Evolutionary conservation across 1,139 yeast genomes (phyloP).

Genomic region (Petasospora rhodanensis): DNA sequence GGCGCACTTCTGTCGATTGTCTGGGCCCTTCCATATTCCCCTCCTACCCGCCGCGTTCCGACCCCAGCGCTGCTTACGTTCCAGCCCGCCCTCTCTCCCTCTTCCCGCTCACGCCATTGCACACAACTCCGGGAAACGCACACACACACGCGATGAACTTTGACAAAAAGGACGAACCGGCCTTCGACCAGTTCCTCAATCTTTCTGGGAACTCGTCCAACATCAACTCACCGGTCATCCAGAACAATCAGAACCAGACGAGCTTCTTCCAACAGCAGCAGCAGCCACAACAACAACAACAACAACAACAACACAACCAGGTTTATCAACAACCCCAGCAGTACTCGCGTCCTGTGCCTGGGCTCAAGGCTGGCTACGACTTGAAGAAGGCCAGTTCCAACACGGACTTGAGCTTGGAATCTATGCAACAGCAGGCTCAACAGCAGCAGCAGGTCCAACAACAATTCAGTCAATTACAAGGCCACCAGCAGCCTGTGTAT

Average conservation of each 20-base stretch:
- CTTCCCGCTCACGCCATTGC: too few species aligned
- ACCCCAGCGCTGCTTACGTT: too few species aligned
- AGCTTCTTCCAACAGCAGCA: conserved; percentile 1
- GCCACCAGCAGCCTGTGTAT: conserved; percentile 6
- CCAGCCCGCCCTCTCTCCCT: too few species aligned
- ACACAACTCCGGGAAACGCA: too few species aligned
- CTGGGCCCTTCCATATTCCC: too few species aligned
- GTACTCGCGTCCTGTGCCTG: conserved; percentile 16
- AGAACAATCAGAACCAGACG: background rate
- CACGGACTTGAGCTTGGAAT: conserved; percentile 8
- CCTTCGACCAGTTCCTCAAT: conserved; percentile 12
- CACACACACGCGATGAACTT: conserved; percentile 8
- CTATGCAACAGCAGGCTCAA: conserved; percentile 1
- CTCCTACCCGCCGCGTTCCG: too few species aligned
- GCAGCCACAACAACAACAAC: too few species aligned
- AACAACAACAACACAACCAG: too few species aligned
- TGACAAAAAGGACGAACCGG: conserved; percentile 9
- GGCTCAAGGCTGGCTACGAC: conserved; percentile 15
- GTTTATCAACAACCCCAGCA: too few species aligned
- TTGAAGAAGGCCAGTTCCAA: conserved; percentile 15
- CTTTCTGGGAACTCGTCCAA: conserved; percentile 9
- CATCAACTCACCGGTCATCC: conserved; percentile 8
- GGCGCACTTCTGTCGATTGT: too few species aligned
- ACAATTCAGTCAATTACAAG: too few species aligned
- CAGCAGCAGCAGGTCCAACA: conserved; percentile 1